Conservation (phyloP, 176 grass and related monocot genomes). For the Bromus sterilis region DNA sequence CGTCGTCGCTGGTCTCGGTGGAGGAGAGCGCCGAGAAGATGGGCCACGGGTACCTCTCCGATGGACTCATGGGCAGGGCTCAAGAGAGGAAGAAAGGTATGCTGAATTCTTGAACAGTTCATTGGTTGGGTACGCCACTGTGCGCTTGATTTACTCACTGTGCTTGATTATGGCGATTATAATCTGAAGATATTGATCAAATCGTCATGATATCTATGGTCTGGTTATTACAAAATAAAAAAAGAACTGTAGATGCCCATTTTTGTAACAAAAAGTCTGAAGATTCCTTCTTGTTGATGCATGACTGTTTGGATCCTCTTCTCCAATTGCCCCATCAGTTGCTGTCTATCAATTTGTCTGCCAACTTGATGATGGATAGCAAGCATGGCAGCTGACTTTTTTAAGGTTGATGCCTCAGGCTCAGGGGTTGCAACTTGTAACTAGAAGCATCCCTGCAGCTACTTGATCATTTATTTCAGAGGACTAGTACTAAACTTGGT, state of each 20-base stretch:
- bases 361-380: not conserved
- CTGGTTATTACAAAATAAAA: not conserved
- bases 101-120: not conserved
- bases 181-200: not conserved
- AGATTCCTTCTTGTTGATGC: conserved; percentile 1
- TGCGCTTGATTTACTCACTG: not conserved
- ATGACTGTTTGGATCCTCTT: not conserved
- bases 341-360: not conserved
- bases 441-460: not conserved
- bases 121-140: not conserved
- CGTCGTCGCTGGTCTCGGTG: conserved; percentile 71
- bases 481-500: too few relatives aligned
- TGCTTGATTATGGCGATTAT: not conserved
- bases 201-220: not conserved
- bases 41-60: conserved; percentile 67
- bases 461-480: not conserved
- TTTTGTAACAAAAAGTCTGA: not conserved
- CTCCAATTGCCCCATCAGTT: not conserved
- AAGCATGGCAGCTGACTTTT: not conserved
- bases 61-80: conserved; percentile 53
- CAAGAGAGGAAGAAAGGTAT: conserved; percentile 88
- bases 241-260: not conserved
- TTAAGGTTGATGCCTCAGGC: not conserved
- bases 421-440: not conserved
- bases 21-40: conserved; percentile 63